A percentile compares a stretch with the other conserved stretches of the same genome.
Conservation (phyloP, 768 basidiomycete species). For the Flagelloscypha sp. region DNA sequence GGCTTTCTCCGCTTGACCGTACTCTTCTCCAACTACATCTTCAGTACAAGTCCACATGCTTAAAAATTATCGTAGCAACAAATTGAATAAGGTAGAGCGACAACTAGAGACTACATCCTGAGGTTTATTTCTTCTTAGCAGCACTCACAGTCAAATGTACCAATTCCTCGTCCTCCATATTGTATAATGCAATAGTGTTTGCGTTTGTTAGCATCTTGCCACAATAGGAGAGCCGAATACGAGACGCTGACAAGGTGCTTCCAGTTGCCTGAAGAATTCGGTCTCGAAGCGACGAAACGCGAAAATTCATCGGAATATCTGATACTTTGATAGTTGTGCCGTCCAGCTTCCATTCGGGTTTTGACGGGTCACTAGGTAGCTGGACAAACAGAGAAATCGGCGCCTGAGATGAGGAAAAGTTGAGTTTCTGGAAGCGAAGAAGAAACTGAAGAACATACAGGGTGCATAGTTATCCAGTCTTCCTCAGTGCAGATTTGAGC, state of each 20-base stretch:
- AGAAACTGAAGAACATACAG: constrained; percentile 34
- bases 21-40: too few relatives aligned
- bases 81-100: background rate
- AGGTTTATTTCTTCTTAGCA: constrained; percentile 55
- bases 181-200: constrained; percentile 77
- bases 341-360: constrained; percentile 91
- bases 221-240: constrained; percentile 69
- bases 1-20: too few relatives aligned
- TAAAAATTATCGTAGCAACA: too few relatives aligned
- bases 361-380: constrained; percentile 72
- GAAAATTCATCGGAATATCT: constrained; percentile 74
- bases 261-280: constrained; percentile 74
- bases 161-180: constrained; percentile 86
- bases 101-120: background rate
- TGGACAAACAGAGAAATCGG: constrained; percentile 82
- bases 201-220: constrained; percentile 85
- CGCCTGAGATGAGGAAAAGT: constrained; percentile 36
- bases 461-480: constrained; percentile 89
- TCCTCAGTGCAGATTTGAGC: constrained; percentile 79
- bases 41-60: too few relatives aligned
- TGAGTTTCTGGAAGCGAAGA: constrained; percentile 3
- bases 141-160: constrained; percentile 73
- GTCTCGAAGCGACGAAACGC: constrained; percentile 87
- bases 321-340: constrained; percentile 69
- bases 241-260: constrained; percentile 71